Base-by-base conservation (phyloP, 805 yeast species). In the Candida parachauliodes region DNA sequence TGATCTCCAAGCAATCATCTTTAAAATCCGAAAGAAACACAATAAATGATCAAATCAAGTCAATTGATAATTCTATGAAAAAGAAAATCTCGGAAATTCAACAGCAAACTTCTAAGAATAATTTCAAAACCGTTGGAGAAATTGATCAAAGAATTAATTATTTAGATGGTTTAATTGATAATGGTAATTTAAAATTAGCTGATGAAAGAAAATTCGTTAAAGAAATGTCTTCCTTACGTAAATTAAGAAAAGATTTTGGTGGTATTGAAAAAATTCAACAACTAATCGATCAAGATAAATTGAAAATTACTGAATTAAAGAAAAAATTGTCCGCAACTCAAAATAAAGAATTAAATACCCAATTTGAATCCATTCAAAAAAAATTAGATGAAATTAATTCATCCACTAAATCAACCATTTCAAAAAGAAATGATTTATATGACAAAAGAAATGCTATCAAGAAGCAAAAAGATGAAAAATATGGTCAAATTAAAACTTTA, bases 121-220 rank as follows among this genome's bases (percentile, higher is more conserved):
- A 68, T 48, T 89, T 77, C 74, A 81, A 80, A 59, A 65, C 70
- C 32, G 76, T 73, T 43, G 80, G 67, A 25, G 94, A 85, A 45
- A 81, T 85, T 48, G 88, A 84, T 50, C 68, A 68, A 42, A 78
- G 81, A 60, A 72, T 85, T 54, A 57, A 59, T 42, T 70, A 69
- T 47, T 76, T 88, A 54, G 97, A 93, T 59, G 74, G 72, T 29
- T 70, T 74, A 48, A 81, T 93, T 44, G 86, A 84, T 39, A 65
- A 83, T 35, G 98, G 98, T 46, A 64, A 73, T 32, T 72, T 93
- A 58, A 77, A 86, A 51, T 78, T 93, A 55, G 97, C 88, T 37
- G 96, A 91, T 46, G 99, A 93, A 74, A 83, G 87, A 70, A 75
- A 80, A 56, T 65, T 73, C 47, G 79, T 93, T 49, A 85, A 85